Conservation (phyloP, 768 basidiomycete species). For the Rubroboletus pulcherrimus region DNA sequence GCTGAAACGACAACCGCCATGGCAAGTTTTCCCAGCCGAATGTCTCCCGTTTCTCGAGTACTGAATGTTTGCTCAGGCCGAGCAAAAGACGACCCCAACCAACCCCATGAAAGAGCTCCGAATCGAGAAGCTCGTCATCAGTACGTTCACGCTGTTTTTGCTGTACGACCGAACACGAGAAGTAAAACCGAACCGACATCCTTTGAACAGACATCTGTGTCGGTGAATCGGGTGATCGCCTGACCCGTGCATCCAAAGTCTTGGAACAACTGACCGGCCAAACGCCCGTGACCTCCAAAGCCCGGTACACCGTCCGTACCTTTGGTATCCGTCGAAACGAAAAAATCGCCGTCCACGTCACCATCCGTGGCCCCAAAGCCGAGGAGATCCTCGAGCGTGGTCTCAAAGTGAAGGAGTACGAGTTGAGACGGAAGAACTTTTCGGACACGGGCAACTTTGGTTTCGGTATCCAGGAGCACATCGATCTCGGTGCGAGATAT, state of each 20-base stretch:
- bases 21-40: slow-evolving; percentile 14
- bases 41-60: neutral
- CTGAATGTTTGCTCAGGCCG: slow-evolving; percentile 51
- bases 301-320: slow-evolving; percentile 97
- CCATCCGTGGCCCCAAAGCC: slow-evolving; percentile 98
- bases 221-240: slow-evolving; percentile 98
- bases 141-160: slow-evolving; percentile 50
- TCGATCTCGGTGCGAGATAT: slow-evolving; percentile 97
- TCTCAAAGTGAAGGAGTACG: slow-evolving; percentile 99
- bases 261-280: slow-evolving; percentile 99
- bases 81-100: slow-evolving; percentile 80
- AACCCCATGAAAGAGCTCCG: slow-evolving; percentile 96
- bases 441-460: slow-evolving; percentile 99
- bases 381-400: slow-evolving; percentile 99
- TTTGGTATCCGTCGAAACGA: slow-evolving; percentile 99
- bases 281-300: slow-evolving; percentile 99
- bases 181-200: neutral
- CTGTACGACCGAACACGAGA: neutral
- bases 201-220: slow-evolving; percentile 87
- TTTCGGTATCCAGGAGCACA: slow-evolving; percentile 99
- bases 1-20: slow-evolving; percentile 28
- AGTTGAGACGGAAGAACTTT: slow-evolving; percentile 95
- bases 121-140: slow-evolving; percentile 99
- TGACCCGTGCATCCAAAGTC: slow-evolving; percentile 98
- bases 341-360: slow-evolving; percentile 98